Conservation (phyloP, 257 asterid species). For the Salvia rosmarinus region DNA sequence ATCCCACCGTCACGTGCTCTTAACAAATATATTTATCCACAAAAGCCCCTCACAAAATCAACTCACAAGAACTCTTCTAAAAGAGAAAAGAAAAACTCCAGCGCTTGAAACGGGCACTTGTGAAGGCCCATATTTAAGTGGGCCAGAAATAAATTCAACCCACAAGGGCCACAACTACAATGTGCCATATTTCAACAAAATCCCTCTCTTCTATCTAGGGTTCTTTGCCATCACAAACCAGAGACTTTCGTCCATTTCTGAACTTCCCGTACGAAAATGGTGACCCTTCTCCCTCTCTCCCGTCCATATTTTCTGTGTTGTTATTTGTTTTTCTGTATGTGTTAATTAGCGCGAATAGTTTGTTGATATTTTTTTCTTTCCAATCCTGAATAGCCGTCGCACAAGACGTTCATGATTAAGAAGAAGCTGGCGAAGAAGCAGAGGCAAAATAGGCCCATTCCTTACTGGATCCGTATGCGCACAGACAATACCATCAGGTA, state of each 20-base stretch:
- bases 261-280: conserved; percentile 17
- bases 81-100: no score
- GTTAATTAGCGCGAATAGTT: neutral
- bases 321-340: neutral
- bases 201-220: neutral
- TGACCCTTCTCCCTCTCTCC: conserved; percentile 1
- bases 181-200: neutral
- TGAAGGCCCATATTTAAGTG: neutral
- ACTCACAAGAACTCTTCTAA: no score
- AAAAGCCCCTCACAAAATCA: no score
- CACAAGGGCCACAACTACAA: neutral
- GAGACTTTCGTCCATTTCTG: neutral
- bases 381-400: conserved; percentile 43
- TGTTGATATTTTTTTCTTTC: neutral
- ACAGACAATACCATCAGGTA: conserved; percentile 51
- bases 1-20: no score
- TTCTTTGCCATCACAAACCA: neutral
- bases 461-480: conserved; percentile 47
- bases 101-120: no score
- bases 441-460: conserved; percentile 51
- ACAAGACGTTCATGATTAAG: conserved; percentile 46
- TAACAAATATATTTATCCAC: no score
- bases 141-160: neutral
- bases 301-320: neutral
- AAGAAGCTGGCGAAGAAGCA: conserved; percentile 55